Evolutionary conservation across 768 basidiomycete genomes (phyloP).

Genomic region (Harrya chromipes): DNA sequence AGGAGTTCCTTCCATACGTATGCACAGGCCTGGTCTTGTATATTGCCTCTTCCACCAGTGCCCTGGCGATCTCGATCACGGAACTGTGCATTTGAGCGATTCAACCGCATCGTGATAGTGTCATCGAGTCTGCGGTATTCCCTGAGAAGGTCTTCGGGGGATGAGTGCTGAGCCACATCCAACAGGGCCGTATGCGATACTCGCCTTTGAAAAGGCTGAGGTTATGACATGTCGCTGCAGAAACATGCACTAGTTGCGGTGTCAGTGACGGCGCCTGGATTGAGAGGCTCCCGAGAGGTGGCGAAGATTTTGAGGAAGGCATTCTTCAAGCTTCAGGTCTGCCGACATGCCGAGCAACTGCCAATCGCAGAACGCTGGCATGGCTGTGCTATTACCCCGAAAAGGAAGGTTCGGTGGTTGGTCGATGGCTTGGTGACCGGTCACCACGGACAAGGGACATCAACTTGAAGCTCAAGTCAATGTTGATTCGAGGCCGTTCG

Average conservation of each 20-base stretch:
- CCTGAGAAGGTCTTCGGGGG: conserved; percentile 63
- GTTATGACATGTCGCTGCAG: conserved; percentile 70
- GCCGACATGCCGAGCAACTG: conserved; percentile 26
- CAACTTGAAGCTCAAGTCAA: not conserved
- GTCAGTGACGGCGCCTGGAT: conserved; percentile 60
- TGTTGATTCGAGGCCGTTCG: not conserved
- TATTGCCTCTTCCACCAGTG: conserved; percentile 42
- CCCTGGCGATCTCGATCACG: conserved; percentile 66
- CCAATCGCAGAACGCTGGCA: conserved; percentile 19
- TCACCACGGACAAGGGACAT: too few species aligned
- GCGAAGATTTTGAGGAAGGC: conserved; percentile 40
- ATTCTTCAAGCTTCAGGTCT: conserved; percentile 27
- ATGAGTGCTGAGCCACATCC: conserved; percentile 10
- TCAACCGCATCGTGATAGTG: conserved; percentile 73
- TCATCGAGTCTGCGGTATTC: conserved; percentile 84
- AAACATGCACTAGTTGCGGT: conserved; percentile 67
- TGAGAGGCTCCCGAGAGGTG: conserved; percentile 62
- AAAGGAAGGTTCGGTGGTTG: conserved; percentile 33
- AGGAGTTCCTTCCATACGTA: conserved; percentile 77
- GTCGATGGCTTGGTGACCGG: not conserved
- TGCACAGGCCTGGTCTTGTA: conserved; percentile 73
- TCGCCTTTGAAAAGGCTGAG: conserved; percentile 72
- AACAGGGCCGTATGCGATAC: conserved; percentile 5
- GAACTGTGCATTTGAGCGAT: conserved; percentile 72
- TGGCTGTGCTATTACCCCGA: conserved; percentile 17